phyloP scores from a whole-genome alignment of 2,329 filamentous ascomycete species.

The Colletotrichum sublineola region DNA sequence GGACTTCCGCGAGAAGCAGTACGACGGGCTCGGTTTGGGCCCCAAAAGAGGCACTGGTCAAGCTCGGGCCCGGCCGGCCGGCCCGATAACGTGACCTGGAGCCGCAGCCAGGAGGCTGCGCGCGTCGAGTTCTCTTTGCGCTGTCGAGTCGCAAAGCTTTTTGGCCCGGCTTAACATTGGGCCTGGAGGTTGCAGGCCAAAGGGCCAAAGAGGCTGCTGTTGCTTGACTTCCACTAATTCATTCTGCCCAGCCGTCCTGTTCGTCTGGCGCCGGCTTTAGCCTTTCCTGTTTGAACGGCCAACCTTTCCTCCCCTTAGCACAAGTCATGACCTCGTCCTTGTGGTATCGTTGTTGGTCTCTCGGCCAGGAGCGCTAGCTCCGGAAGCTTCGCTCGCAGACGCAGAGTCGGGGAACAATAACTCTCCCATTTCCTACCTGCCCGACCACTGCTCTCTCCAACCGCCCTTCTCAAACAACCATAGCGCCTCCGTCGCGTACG shows the following conservation, averaged over 20 bases:
- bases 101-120: background rate
- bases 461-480: constrained; percentile 85
- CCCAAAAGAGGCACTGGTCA: background rate
- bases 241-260: background rate
- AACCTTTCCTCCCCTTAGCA: background rate
- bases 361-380: background rate
- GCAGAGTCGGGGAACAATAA: too few species aligned
- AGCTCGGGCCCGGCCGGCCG: background rate
- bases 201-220: background rate
- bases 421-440: constrained; percentile 55
- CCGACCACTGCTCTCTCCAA: constrained; percentile 74
- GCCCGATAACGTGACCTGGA: background rate
- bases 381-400: background rate
- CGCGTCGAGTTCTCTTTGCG: background rate
- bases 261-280: background rate
- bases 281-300: background rate
- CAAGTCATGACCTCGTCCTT: background rate
- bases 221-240: background rate
- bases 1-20: background rate
- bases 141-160: background rate
- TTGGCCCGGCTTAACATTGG: background rate
- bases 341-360: background rate
- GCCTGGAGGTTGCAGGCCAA: background rate
- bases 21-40: background rate
- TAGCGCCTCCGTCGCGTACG: constrained; percentile 89